Conservation (phyloP, 2,329 filamentous ascomycete species). For the Orbilia blumenaviensis region DNA sequence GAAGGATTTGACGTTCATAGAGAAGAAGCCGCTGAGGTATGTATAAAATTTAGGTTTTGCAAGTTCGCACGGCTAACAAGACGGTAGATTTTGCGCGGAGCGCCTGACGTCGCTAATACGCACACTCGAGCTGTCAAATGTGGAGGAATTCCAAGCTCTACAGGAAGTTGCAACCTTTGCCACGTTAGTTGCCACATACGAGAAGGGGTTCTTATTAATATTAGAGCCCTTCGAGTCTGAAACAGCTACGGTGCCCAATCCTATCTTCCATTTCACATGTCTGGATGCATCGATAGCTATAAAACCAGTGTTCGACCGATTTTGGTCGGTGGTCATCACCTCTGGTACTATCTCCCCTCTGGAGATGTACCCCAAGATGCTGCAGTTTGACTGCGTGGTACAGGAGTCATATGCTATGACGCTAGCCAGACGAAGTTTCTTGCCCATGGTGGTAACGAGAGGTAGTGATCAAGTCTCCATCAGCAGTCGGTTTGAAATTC, state of each 20-base stretch:
- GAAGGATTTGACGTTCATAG: constrained; percentile 95
- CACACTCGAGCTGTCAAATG: constrained; percentile 93
- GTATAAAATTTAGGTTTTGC: neutral
- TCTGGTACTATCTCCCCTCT: constrained; percentile 95
- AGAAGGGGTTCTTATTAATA: constrained; percentile 94
- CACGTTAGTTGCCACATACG: constrained; percentile 93
- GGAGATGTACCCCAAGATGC: constrained; percentile 99
- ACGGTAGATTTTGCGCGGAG: constrained; percentile 81
- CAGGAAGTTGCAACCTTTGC: constrained; percentile 98
- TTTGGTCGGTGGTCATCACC: constrained; percentile 97
- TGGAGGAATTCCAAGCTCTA: constrained; percentile 95
- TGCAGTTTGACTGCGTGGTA: constrained; percentile 88
- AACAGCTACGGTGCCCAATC: constrained; percentile 92
- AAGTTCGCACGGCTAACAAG: constrained; percentile 1
- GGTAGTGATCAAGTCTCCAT: constrained; percentile 93
- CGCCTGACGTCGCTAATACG: constrained; percentile 91
- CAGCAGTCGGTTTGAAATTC: constrained; percentile 91
- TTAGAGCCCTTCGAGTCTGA: constrained; percentile 98
- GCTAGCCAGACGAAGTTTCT: constrained; percentile 88
- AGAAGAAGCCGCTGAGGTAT: constrained; percentile 83
- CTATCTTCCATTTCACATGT: constrained; percentile 95
- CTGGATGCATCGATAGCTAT: constrained; percentile 97
- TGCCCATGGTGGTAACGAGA: constrained; percentile 96
- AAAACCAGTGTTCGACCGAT: constrained; percentile 95
- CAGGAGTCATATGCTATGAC: constrained; percentile 99